These are phyloP conservation scores for Saturnispora quitensis DNA, from an alignment of 805 yeast genomes.

Conservation along the genomic window DNA sequence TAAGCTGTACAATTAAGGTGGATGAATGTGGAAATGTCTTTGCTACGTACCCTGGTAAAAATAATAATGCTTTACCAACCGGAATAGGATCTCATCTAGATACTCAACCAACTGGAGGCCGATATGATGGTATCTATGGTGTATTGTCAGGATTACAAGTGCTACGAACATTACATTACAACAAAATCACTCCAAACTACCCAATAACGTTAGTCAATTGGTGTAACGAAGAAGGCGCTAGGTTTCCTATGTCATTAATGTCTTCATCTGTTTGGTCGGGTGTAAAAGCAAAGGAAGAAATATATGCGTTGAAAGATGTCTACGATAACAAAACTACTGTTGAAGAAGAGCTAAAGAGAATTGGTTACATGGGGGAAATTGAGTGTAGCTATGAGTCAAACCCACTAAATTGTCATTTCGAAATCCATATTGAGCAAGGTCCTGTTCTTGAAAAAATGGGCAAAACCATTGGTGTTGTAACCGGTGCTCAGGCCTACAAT, in stretches of 20 bases:
- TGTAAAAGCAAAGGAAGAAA: slow-evolving; percentile 34
- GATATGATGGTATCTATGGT: slow-evolving; percentile 67
- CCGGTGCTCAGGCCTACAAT: slow-evolving; percentile 55
- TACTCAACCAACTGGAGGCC: slow-evolving; percentile 73
- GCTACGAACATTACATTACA: slow-evolving; percentile 53
- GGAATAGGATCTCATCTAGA: slow-evolving; percentile 70
- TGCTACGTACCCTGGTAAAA: slow-evolving; percentile 52
- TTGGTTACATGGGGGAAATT: slow-evolving; percentile 50
- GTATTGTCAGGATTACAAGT: slow-evolving; percentile 62
- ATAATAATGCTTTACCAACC: slow-evolving; percentile 38
- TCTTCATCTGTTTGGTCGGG: slow-evolving; percentile 64
- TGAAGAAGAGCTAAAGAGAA: slow-evolving; percentile 44
- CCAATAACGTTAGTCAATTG: slow-evolving; percentile 60
- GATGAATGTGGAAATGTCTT: slow-evolving; percentile 66
- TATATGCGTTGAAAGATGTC: slow-evolving; percentile 44
- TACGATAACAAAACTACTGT: slow-evolving; percentile 44
- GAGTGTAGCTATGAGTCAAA: slow-evolving; percentile 40
- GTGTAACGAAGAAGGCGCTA: slow-evolving; percentile 76
- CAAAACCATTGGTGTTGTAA: slow-evolving; percentile 55
- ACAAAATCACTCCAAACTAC: slow-evolving; percentile 48
- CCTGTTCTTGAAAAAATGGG: slow-evolving; percentile 52
- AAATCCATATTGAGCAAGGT: slow-evolving; percentile 71
- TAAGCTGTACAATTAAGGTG: slow-evolving; percentile 51
- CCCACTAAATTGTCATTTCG: slow-evolving; percentile 63
- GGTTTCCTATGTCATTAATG: slow-evolving; percentile 63